Base-by-base conservation (phyloP, 352 stramenopile genomes). In the Thraustochytrium sp. region DNA sequence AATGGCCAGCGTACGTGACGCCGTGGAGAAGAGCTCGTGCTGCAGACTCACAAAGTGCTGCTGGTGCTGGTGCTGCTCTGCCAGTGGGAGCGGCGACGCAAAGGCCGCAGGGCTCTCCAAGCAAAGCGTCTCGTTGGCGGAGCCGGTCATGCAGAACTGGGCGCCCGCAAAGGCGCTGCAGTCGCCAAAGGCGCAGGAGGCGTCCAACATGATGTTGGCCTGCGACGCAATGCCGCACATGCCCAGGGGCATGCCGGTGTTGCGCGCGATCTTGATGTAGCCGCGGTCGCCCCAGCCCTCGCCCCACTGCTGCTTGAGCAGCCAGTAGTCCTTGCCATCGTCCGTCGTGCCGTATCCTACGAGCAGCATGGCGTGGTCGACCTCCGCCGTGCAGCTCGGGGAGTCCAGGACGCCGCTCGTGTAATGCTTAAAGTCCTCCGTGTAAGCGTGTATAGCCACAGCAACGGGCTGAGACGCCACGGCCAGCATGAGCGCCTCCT, bases 381-480 rank as follows among this genome's bases (percentile, higher is more conserved):
- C 90, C 5, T 92, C 76, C 42, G 90, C 87, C 23, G 88, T 92
- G 51, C 90, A 89, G 36, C 88, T 91, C 18, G 74, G 86, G 68
- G 87, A 84, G 82, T 92, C 88, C 51, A 92, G 90, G 51, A 93
- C 90, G 34, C 90, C 90, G 16, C 88, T 90, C 82, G 90, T 89
- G 87, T 93, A 93, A 26, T 92, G 91, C 85, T 92, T 89, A 76
- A 93, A 93, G 13, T 87, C 88, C 49, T 78, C 85, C 76, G 92
- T 85, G 62, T 92, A 89, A 31, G 88, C 90, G 82, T 93, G 88
- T 44, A 93, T 92, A 2, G 90, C 90, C n/a, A 93, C 90, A 26
- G 90, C 91, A 16, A 98, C 94, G 13, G 95, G 95, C 87, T 97
- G 92, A 85, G 95, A 88, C 34, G 92, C 89, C 26, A 98, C 88